Evolutionary conservation across 1,284 basidiomycete genomes (phyloP).

Genomic region (Boletus holoroseus): DNA sequence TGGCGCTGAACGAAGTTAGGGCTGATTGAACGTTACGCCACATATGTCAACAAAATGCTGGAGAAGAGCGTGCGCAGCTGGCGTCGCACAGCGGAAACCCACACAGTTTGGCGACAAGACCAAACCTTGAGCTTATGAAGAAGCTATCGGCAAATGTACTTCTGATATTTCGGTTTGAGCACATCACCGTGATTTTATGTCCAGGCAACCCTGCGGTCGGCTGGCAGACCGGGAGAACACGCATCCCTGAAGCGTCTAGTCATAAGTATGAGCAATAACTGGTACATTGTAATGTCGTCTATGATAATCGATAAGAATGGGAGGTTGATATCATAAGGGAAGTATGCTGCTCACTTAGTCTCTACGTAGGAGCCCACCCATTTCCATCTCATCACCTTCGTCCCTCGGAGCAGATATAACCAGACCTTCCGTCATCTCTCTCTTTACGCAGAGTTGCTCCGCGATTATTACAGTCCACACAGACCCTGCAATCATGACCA

Average conservation of each 20-base stretch:
- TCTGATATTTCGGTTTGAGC: constrained; percentile 1
- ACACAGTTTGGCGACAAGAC: background rate
- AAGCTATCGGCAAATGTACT: constrained; percentile 1
- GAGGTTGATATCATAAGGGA: constrained; percentile 7
- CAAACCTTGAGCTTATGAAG: constrained; percentile 18
- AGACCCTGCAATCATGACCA: constrained; percentile 68
- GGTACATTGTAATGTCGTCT: constrained; percentile 26
- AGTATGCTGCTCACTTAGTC: constrained; percentile 26
- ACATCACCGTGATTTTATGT: constrained; percentile 7
- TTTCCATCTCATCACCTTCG: constrained; percentile 51
- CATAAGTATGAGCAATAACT: constrained; percentile 14
- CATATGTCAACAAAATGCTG: constrained; percentile 9
- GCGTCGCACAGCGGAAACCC: constrained; percentile 1
- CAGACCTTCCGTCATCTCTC: constrained; percentile 89
- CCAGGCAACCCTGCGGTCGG: constrained; percentile 1
- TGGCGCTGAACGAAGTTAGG: constrained; percentile 5
- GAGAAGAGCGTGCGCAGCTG: constrained; percentile 1
- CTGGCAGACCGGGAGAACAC: background rate
- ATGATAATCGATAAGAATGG: constrained; percentile 5
- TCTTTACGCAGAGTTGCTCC: constrained; percentile 87
- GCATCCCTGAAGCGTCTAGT: constrained; percentile 13
- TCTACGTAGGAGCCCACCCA: constrained; percentile 48
- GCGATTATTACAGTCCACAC: constrained; percentile 74
- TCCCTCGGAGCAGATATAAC: constrained; percentile 44
- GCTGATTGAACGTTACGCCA: constrained; percentile 15